Evolutionary conservation across 1,284 basidiomycete species (phyloP), one percentile per base, ranked within the genome.

Genomic region (Papiliotrema fonsecae): DNA sequence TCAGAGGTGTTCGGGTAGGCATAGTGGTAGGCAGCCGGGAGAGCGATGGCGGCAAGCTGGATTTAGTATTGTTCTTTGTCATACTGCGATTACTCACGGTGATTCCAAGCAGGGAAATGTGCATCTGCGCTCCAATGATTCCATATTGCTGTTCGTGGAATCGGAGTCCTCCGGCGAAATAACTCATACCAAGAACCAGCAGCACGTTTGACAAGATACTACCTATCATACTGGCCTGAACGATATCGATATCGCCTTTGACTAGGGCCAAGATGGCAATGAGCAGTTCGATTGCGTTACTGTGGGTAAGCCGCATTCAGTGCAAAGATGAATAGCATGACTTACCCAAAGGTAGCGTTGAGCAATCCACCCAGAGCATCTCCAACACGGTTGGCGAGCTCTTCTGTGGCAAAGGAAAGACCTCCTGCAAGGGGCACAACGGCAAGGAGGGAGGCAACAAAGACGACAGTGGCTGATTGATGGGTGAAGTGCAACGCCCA

Each of bases 111-210:
- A 92, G 75, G 13, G 86, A 85, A 9, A 86, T 84, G 67, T 91
- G 88, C 53, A 89, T 74, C 70, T 92, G 89, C 2, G 87, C 82
- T 51, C 83, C 87, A 79, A 68, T 78, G 25, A 80, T 76, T 42
- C 78, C 78, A 61, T 84, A 84, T 35, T 81, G 76, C 62, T 83
- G 82, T 56, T 83, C 79, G 58, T 79, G 78, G 71, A 82, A 84
- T 48, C 79, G 76, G 44, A 81, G 77, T 22, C 82, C 82, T 54
- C 82, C 65, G 25, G 56, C 53, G 49, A 75, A 73, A 56, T 70
- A 73, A 48, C 61, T 86, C 86, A 88, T 84, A 47, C 88, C 88
- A 39, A 90, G 78, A 6, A 91, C 87, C 45, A 91, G 81, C 30
- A 90, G 73, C 27, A 83, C 62, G 62, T 85, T 85, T 55, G 80